Evolutionary conservation across 2,329 filamentous ascomycete species (phyloP).

Genomic region (Didymosphaeria variabile): DNA sequence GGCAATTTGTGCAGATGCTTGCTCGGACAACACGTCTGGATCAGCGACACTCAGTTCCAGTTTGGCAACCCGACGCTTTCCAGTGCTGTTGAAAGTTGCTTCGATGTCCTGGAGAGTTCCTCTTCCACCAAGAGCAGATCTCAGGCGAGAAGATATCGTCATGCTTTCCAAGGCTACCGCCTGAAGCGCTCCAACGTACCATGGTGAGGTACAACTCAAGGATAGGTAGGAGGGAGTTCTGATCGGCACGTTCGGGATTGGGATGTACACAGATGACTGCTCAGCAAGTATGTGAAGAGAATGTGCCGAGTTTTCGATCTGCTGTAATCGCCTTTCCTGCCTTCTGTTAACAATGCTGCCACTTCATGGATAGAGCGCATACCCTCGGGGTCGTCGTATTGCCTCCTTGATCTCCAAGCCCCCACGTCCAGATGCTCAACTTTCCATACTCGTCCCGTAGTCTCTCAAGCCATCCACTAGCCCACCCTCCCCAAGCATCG

Average conservation of each 20-base stretch:
- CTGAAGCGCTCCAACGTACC: conserved; percentile 83
- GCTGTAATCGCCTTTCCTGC: conserved; percentile 69
- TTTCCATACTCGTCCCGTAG: conserved; percentile 93
- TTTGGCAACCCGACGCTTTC: conserved; percentile 81
- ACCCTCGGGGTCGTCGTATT: conserved; percentile 49
- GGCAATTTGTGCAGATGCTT: conserved; percentile 28
- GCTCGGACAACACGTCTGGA: conserved; percentile 42
- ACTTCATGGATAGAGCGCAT: conserved; percentile 37
- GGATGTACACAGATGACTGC: conserved; percentile 80
- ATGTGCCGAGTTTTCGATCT: conserved; percentile 77
- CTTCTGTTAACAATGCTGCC: conserved; percentile 20
- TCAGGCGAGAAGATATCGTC: conserved; percentile 78
- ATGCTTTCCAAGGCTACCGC: conserved; percentile 80
- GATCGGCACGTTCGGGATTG: conserved; percentile 69
- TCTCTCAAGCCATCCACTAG: conserved; percentile 63
- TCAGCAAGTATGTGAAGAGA: conserved; percentile 74
- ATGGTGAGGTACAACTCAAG: conserved; percentile 71
- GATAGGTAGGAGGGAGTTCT: conserved; percentile 65
- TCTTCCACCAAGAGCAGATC: conserved; percentile 51
- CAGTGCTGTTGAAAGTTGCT: conserved; percentile 74
- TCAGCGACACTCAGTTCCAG: conserved; percentile 71
- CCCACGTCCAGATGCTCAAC: conserved; percentile 86
- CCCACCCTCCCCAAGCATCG: conserved; percentile 61
- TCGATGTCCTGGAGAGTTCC: conserved; percentile 70
- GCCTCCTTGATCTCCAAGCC: conserved; percentile 68